Base-by-base conservation (phyloP, 495 filamentous ascomycete genomes). In the Cercophora newfieldiana region DNA sequence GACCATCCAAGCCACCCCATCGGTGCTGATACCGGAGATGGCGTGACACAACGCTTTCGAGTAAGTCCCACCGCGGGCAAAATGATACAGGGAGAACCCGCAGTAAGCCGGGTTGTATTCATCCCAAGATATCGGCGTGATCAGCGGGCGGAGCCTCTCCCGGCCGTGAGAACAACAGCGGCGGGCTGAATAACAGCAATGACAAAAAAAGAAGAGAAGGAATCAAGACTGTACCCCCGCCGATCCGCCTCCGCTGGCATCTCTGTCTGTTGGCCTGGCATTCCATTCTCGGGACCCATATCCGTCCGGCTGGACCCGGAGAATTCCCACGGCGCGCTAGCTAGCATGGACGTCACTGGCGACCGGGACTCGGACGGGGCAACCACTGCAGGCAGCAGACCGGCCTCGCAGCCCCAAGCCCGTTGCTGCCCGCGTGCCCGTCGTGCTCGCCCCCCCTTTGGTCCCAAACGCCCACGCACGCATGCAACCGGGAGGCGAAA, bases 131-230 rank as follows among this genome's bases (percentile, higher is more conserved):
- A 14, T 7, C 21, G n/a, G 2, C 25, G 50, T n/a, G 24, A 53
- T 53, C 50, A 26, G 50, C 50, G 12, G 50, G 24, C 21, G n/a
- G 19, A 14, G 50, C 2, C 21, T 10, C 8, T 8, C n/a, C 1
- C 3, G 19, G 54, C 22, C 25, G 26, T 14, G 30, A 30, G 3
- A n/a, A 14, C 25, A 30, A 57, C 50, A 19, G 7, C 50, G 5
- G 3, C 50, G 5, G 24, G 1, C 30, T 57, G 54, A 57, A 57
- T 57, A 57, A 57, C 14, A 30, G 54, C 28, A 57, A 57, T 57
- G 54, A 57, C 54, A 28, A 57, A 57, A 57, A 12, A 6, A 28
- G 26, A 30, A 7, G 3, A 26, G 8, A 14, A 14, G 50, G n/a
- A 53, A 26, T 22, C 19, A 22, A 22, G 50, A 22, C 19, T 2